These are phyloP conservation scores for Aspergillus sp. DNA, from an alignment of 2,329 filamentous ascomycete genomes.

Conservation along the genomic window DNA sequence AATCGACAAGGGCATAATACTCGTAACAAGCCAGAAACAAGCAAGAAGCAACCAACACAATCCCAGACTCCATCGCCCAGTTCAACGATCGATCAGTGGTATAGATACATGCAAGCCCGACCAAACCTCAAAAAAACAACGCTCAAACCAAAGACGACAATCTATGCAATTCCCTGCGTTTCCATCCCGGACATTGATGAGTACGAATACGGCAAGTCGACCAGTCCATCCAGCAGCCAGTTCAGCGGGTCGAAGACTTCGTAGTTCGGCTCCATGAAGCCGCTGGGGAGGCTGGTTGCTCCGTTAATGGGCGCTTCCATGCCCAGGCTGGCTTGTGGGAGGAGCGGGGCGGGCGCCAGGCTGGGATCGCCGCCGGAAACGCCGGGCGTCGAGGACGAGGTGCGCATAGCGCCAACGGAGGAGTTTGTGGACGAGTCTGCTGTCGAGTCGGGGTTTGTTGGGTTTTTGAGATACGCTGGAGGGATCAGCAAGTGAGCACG, in stretches of 20 bases:
- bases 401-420: constrained; percentile 37
- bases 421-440: constrained; percentile 63
- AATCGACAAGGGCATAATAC: no score
- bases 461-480: constrained; percentile 64
- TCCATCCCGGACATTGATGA: constrained; percentile 45
- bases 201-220: constrained; percentile 68
- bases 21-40: no score
- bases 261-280: constrained; percentile 61
- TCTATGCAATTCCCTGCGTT: constrained; percentile 28
- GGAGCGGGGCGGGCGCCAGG: constrained; percentile 29
- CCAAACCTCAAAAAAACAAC: no score
- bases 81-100: no score
- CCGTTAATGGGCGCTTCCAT: constrained; percentile 16
- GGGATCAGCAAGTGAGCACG: no score
- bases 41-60: no score
- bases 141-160: no score
- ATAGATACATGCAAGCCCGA: no score
- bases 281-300: constrained; percentile 27
- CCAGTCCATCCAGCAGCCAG: constrained; percentile 82
- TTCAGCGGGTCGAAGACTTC: constrained; percentile 88
- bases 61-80: no score
- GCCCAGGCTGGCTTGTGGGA: constrained; percentile 23
- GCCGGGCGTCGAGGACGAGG: constrained; percentile 27
- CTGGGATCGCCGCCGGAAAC: constrained; percentile 35
- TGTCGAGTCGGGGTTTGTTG: constrained; percentile 73